Base-by-base conservation (phyloP, 192 early-diverging fungal species). In the Polychytrium aggregatum region DNA sequence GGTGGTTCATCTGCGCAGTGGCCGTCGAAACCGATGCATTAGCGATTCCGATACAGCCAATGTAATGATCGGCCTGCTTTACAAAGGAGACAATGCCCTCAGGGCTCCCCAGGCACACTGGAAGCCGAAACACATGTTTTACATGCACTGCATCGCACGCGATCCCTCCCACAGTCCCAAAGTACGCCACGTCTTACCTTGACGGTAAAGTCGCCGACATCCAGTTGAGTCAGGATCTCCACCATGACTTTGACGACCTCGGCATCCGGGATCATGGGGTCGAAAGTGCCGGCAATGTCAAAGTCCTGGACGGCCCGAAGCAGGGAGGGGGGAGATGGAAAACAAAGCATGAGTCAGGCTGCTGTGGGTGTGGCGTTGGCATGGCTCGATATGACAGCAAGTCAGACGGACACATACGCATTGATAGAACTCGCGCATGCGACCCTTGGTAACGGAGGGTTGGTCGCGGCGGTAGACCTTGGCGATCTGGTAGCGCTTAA, bases 341-440 rank as follows among this genome's bases (percentile, higher is more conserved):
- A n/a, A n/a, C n/a, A n/a, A n/a, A n/a, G n/a, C n/a, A n/a, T n/a
- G n/a, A n/a, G n/a, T n/a, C n/a, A n/a, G n/a, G n/a, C n/a, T n/a
- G n/a, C n/a, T n/a, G n/a, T n/a, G n/a, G n/a, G n/a, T n/a, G n/a
- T n/a, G n/a, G n/a, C n/a, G n/a, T n/a, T n/a, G n/a, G n/a, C n/a
- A n/a, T n/a, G n/a, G n/a, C n/a, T n/a, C n/a, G n/a, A n/a, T n/a
- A n/a, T n/a, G n/a, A n/a, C n/a, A n/a, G n/a, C n/a, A n/a, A n/a
- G n/a, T n/a, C n/a, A n/a, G n/a, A n/a, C n/a, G n/a, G 8, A 35
- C 6, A 78, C 78, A 58, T 67, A 85, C 82, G 63, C 93, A 98
- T 64, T 98, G 93, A 70, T 79, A 93, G 53, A 98, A 98, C 67
- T 98, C 95, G 58, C 95, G 74, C 88, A 97, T 88, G n/a, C 93